phyloP scores from a whole-genome alignment of 75 land plant species.

The Pinus taeda region DNA sequence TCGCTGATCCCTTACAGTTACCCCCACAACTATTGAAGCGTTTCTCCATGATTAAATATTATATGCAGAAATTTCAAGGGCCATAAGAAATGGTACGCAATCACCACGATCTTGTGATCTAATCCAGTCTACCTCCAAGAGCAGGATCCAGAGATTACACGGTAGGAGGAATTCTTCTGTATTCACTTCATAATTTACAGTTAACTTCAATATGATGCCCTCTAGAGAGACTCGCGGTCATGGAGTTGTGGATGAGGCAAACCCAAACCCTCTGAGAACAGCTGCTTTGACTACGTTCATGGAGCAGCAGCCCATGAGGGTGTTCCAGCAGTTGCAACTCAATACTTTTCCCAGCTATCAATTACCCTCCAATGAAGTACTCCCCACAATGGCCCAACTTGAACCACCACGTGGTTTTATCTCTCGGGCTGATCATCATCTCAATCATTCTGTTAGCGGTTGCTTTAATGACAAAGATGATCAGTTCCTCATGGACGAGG shows the following conservation, averaged over 20 bases:
- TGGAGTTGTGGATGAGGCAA: neutral
- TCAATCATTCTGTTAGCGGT: neutral
- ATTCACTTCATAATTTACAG: too few species aligned
- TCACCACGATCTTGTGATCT: too few species aligned
- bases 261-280: neutral
- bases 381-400: neutral
- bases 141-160: too few species aligned
- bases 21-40: too few species aligned
- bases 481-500: neutral
- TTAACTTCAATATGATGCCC: too few species aligned
- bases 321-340: neutral
- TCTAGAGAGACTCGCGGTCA: neutral
- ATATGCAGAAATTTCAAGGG: too few species aligned
- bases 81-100: too few species aligned
- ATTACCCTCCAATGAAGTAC: conserved; percentile 3
- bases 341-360: neutral
- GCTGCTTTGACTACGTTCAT: neutral
- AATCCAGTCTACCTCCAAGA: too few species aligned
- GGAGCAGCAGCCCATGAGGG: neutral
- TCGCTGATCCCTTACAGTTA: too few species aligned
- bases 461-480: conserved; percentile 5
- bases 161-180: too few species aligned
- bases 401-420: neutral
- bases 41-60: too few species aligned
- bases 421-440: neutral